These are phyloP conservation scores for Astragalus membranaceus DNA, from an alignment of 306 rosid genomes.

Conservation along the genomic window DNA sequence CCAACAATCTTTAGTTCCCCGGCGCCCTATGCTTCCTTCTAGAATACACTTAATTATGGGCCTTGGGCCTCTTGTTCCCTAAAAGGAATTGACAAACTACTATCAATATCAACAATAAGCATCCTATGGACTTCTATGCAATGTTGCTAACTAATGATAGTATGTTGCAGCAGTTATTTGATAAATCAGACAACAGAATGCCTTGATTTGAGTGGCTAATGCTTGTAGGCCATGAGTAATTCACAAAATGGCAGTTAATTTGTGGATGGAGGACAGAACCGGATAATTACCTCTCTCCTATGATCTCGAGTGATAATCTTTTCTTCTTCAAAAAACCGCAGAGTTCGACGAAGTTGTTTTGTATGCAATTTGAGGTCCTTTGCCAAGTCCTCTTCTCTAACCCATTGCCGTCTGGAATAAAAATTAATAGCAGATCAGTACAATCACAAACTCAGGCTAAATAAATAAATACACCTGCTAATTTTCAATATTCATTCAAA, in stretches of 20 bases:
- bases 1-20: not conserved
- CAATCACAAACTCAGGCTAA: not conserved
- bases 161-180: not conserved
- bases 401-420: conserved; percentile 79
- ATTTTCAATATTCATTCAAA: not conserved
- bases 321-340: conserved; percentile 89
- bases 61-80: not conserved
- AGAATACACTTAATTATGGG: not conserved
- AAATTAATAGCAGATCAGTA: not conserved
- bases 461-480: not conserved
- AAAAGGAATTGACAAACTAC: not conserved
- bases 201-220: not conserved
- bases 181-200: not conserved
- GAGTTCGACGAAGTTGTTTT: conserved; percentile 82
- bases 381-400: conserved; percentile 92
- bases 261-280: conserved; percentile 12
- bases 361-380: conserved; percentile 91
- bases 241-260: not conserved
- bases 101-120: not conserved
- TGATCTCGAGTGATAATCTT: conserved; percentile 84
- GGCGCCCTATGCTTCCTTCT: not conserved
- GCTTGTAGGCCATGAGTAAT: not conserved
- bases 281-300: conserved; percentile 67
- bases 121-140: not conserved
- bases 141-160: not conserved